Evolutionary conservation across 768 basidiomycete species (phyloP), one percentile per base, ranked within the genome.

Genomic region (Dentipellis fragilis): DNA sequence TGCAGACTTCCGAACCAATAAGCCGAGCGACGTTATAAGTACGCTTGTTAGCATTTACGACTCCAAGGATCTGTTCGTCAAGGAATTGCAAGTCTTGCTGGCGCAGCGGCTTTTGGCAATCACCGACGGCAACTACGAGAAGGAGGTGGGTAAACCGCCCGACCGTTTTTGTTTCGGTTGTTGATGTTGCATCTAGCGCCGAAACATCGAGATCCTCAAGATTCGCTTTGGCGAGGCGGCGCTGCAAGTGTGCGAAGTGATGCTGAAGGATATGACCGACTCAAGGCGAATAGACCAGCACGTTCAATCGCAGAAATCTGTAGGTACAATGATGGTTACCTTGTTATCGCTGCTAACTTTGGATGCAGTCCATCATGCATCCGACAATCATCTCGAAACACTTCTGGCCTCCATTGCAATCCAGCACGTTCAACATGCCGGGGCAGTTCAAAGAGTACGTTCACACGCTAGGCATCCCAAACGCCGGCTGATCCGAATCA

Each of bases 41-140:
- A 95, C 95, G 0, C 83, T 98, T 1, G 93, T 98, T 62, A 93
- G 89, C 67, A 98, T 98, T 61, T 98, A 97, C 63, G 93, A 97
- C 66, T 94, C 94, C 2, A 89, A 93, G 65, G 96, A 97, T 61
- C 79, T 97, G 9, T 97, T 99, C 64, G 81, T 98, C 62, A 95
- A 92, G 66, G 96, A 98, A 68, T 73, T 99, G 35, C 96, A 98
- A 67, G 84, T 92, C 0, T 72, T 96, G 3, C 79, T 99, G 12
- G 94, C 93, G 0, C 89, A 93, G 58, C 78, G 93, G 9, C 71
- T 99, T 37, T 73, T 99, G 49, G 79, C 81, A 0, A 83, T 93
- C 48, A 83, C 75, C 48, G 87, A 93, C 61, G 93, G 89, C 51
- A 84, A 85, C 55, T 79, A 80, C 42, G 91, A 93, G 52, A 76